Base-by-base conservation (phyloP, 2,329 filamentous ascomycete species). In the Teratosphaeria zuluensis region DNA sequence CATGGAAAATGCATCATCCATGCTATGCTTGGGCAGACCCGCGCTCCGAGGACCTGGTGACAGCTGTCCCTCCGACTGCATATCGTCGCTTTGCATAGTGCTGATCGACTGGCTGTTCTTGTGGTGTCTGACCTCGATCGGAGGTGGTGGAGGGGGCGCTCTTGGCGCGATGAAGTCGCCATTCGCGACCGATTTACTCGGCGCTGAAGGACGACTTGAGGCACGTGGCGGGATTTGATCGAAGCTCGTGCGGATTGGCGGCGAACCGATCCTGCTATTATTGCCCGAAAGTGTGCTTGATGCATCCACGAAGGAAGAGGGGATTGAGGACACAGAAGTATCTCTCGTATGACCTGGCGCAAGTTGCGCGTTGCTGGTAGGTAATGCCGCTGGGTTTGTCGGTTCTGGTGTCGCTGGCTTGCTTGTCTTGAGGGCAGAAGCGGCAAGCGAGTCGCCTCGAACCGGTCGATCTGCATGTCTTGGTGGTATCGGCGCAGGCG, bases 1-100 rank as follows among this genome's bases (percentile, higher is more conserved):
- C 86, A 96, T 85, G 60, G 88, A 94, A 69, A 96, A 94, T 64
- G 95, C 91, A 57, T 86, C 90, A 56, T 89, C 90, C 51, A 83
- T 81, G 73, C 88, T 95, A 61, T 83, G 76, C 42, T 77, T 76
- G 12, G 77, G 78, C 54, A 77, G 64, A 54, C 67, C 66, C 57
- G 69, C 64, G 56, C 68, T 70, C 31, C 62, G 67, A 56, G 69
- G 56, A 19, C 64, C 65, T 24, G 66, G 66, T 8, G 69, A 70
- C 11, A 65, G 61, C 46, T 65, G 69, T 11, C 58, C 64, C 51
- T 70, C 69, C 55, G 66, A 63, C 62, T 63, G 59, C 42, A 58
- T 55, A 19, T 66, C 70, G 59, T 69, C 75, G 62, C 72, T 79
- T 51, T 74, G 75, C 48, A 73, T 64, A 28, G 75, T 77, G 63